These are phyloP conservation scores for Raddia distichophylla DNA, from an alignment of 176 grass and related monocot species.

Conservation along the genomic window DNA sequence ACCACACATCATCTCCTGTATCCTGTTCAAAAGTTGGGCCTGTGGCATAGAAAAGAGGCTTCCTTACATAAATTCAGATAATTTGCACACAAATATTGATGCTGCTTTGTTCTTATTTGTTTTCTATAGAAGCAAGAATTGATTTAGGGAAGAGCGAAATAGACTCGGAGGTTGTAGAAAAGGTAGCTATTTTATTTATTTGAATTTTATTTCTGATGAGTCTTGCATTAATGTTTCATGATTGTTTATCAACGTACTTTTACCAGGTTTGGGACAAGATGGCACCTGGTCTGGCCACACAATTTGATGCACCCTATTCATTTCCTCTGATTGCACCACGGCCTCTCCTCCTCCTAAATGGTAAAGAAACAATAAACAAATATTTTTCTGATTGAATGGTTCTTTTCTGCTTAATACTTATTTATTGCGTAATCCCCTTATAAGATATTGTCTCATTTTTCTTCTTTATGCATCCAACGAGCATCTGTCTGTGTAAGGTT, in stretches of 20 bases:
- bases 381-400: constrained; percentile 26
- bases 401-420: constrained; percentile 7
- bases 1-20: neutral
- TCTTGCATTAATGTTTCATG: neutral
- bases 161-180: constrained; percentile 76
- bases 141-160: constrained; percentile 74
- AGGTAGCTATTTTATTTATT: constrained; percentile 50
- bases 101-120: constrained; percentile 4
- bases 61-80: neutral
- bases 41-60: neutral
- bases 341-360: constrained; percentile 75
- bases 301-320: constrained; percentile 74
- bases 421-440: neutral
- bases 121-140: constrained; percentile 64
- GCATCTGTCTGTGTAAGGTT: neutral
- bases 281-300: constrained; percentile 70
- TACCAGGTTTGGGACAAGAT: constrained; percentile 90
- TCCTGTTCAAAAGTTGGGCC: constrained; percentile 8
- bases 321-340: constrained; percentile 68
- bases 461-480: constrained; percentile 1
- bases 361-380: constrained; percentile 37
- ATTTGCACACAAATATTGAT: constrained; percentile 11
- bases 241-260: constrained; percentile 14
- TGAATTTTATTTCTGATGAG: constrained; percentile 17
- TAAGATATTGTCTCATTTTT: neutral